Conservation (phyloP, 306 rosid species). For the Medicago lupulina region DNA sequence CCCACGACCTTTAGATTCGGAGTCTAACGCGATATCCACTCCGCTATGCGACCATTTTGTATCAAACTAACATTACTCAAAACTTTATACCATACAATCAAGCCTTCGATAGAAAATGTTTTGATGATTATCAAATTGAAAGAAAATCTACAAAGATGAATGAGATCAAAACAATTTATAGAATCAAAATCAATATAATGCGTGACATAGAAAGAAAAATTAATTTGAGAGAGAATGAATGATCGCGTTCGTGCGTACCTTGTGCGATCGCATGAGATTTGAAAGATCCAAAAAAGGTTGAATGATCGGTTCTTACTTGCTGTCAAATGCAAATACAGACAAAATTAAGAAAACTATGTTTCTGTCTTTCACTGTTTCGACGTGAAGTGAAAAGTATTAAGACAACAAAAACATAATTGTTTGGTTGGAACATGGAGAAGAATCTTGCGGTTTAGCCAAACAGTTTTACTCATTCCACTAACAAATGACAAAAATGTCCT, state of each 20-base stretch:
- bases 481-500: too few relatives aligned
- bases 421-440: neutral
- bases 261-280: conserved; percentile 7
- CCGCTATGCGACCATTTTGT: conserved; percentile 74
- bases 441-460: too few relatives aligned
- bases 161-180: neutral
- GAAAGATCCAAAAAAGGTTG: neutral
- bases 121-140: too few relatives aligned
- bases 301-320: neutral
- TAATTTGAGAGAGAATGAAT: neutral
- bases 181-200: neutral
- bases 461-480: too few relatives aligned
- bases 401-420: neutral
- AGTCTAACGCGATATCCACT: conserved; percentile 96
- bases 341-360: neutral
- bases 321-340: neutral
- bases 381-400: neutral
- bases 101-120: too few relatives aligned
- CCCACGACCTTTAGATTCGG: conserved; percentile 99
- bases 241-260: neutral
- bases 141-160: neutral
- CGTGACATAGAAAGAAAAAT: neutral
- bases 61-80: neutral
- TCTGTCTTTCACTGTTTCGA: neutral
- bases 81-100: neutral